phyloP scores from a whole-genome alignment of 371 early-diverging fungal genomes.

The Rhizopus delemar region DNA sequence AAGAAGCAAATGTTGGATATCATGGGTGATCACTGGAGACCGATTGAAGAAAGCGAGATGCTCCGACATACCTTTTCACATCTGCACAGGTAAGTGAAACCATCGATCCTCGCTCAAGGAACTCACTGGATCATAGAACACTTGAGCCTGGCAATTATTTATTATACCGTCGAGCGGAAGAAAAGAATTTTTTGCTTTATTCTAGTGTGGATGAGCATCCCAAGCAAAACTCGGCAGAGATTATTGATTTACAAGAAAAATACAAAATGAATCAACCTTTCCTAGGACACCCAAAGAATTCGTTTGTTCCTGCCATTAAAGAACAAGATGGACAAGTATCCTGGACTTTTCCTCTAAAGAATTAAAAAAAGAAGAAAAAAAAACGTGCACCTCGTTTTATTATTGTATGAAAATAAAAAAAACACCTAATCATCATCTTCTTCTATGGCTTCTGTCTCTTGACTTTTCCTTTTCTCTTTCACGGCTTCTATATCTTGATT shows the following conservation, averaged over 20 bases:
- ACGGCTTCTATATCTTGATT: slow-evolving; percentile 27
- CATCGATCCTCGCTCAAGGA: background rate
- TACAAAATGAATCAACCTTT: background rate
- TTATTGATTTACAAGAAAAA: background rate
- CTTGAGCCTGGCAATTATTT: slow-evolving; percentile 19
- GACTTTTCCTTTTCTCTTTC: slow-evolving; percentile 25
- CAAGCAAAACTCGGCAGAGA: too few species aligned
- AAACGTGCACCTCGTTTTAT: too few species aligned
- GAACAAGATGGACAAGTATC: background rate
- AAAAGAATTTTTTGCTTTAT: slow-evolving; percentile 7
- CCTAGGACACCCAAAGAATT: background rate
- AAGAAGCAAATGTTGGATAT: slow-evolving; percentile 28
- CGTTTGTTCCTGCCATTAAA: background rate
- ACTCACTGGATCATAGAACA: slow-evolving; percentile 4
- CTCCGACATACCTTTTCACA: slow-evolving; percentile 12
- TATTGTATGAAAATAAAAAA: background rate
- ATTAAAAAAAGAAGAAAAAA: too few species aligned
- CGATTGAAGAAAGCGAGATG: slow-evolving; percentile 18
- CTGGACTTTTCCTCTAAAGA: slow-evolving; percentile 1
- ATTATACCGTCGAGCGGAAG: slow-evolving; percentile 8
- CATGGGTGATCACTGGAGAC: slow-evolving; percentile 29
- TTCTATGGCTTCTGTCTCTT: slow-evolving; percentile 23
- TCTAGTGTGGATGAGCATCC: background rate
- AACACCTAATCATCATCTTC: slow-evolving; percentile 3
- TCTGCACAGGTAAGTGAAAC: slow-evolving; percentile 14